Percentiles rank a stretch among this genome's conserved stretches.
These are phyloP conservation scores for Coemansia javaensis DNA, from an alignment of 192 early-diverging fungal genomes.

Conservation along the genomic window DNA sequence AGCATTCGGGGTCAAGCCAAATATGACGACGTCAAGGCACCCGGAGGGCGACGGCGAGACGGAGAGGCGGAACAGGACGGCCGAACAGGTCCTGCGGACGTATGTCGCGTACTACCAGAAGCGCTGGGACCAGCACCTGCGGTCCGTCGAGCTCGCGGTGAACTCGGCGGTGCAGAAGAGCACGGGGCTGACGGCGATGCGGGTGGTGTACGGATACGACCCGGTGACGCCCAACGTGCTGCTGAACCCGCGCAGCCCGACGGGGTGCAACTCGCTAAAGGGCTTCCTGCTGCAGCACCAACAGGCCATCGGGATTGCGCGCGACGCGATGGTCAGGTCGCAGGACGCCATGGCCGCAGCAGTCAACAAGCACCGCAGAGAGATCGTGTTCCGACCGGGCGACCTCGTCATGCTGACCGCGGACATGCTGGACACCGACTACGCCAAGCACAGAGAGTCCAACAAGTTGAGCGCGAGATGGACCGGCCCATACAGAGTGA, in stretches of 20 bases:
- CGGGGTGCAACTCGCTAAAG: background rate
- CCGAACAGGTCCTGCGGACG: background rate
- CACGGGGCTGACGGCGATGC: background rate
- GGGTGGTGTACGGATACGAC: background rate
- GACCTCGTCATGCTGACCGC: constrained; percentile 1
- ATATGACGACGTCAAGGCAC: background rate
- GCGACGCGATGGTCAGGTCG: background rate
- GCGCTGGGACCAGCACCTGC: background rate
- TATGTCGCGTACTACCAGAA: background rate
- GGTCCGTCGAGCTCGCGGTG: background rate
- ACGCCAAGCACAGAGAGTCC: background rate
- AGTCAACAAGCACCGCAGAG: background rate
- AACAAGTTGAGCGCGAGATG: background rate
- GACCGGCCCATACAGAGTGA: background rate
- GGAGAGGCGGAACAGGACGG: background rate
- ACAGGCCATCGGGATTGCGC: background rate
- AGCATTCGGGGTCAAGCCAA: background rate
- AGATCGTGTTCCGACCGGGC: background rate
- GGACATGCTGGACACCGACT: constrained; percentile 2
- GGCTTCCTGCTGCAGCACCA: background rate
- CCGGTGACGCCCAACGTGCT: background rate
- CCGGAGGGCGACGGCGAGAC: constrained; percentile 5
- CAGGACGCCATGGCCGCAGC: background rate
- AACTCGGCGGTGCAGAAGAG: background rate
- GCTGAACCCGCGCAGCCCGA: background rate